These are phyloP conservation scores for Komagataella phaffii DNA, from an alignment of 805 yeast species.

Conservation along the genomic window DNA sequence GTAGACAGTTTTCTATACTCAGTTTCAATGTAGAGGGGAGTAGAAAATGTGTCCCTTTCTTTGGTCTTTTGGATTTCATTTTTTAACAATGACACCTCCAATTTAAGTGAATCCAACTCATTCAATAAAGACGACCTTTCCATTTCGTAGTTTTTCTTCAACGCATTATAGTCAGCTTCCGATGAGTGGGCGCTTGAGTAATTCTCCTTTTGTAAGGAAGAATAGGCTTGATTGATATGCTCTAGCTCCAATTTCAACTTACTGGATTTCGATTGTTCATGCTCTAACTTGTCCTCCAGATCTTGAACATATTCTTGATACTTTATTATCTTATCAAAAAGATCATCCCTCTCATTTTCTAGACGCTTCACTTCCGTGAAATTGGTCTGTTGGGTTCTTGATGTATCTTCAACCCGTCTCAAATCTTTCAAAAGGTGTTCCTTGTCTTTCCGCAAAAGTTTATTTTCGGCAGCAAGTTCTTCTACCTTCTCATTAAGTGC, in stretches of 20 bases:
- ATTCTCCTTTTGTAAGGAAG: not conserved
- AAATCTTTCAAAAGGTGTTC: not conserved
- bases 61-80: not conserved
- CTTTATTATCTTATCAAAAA: not conserved
- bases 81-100: not conserved
- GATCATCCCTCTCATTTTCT: not conserved
- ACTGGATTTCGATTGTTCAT: not conserved
- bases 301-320: not conserved
- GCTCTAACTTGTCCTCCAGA: not conserved
- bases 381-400: not conserved
- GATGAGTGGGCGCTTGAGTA: not conserved
- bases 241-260: not conserved
- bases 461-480: not conserved
- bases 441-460: not conserved
- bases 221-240: not conserved
- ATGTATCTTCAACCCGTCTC: not conserved
- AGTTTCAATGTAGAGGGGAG: not conserved
- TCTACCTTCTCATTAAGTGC: not conserved
- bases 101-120: not conserved
- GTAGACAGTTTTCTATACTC: not conserved
- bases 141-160: too few species aligned
- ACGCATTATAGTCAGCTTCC: not conserved
- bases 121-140: not conserved
- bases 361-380: not conserved
- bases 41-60: not conserved